Evolutionary conservation across 805 yeast species (phyloP), one percentile per base, ranked within the genome.

Genomic region (Priceomyces castillae): DNA sequence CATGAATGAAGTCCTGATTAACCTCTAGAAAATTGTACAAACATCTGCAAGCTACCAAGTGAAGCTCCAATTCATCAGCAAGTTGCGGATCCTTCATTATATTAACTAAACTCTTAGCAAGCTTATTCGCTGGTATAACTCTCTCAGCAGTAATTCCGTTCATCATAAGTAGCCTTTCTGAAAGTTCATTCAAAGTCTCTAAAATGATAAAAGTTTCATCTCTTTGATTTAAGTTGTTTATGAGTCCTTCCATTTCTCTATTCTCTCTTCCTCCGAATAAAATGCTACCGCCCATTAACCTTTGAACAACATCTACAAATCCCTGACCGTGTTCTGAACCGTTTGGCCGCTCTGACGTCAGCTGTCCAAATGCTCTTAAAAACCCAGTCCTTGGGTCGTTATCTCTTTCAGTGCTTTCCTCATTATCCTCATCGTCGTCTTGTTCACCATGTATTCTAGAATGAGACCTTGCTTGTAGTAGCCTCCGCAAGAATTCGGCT

Each of bases 11-110:
- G 37, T 84, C 84, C 12, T 80, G 80, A 50, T 83, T 76, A 9
- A 85, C 84, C 57, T 89, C 97, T 42, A 89, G 65, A 36, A 90
- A 65, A 58, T 89, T 90, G 59, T 86, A 85, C 14, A 90, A 66
- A 56, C 96, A 86, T 39, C 97, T 76, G 54, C 95, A 86, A 0
- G 95, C 84, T 31, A 86, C 83, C 35, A 92, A 64, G 55, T 86
- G 92, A n/a, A 90, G 58, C 56, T 92, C 97, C 39, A 87, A 65
- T 49, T 85, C 84, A 16, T 80, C 86, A 22, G 72, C 75, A 39
- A 81, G 73, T 4, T 53, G 34, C 0, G 87, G 83, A 47, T 80
- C 81, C 12, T 71, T 69, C 57, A 92, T 64, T 6, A 89, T 73
- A 2, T 62, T 61, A 0, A 85, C 78, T 35, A 90, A 62, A 12